phyloP scores from a whole-genome alignment of 2,329 filamentous ascomycete species.

The Cercospora sp. region DNA sequence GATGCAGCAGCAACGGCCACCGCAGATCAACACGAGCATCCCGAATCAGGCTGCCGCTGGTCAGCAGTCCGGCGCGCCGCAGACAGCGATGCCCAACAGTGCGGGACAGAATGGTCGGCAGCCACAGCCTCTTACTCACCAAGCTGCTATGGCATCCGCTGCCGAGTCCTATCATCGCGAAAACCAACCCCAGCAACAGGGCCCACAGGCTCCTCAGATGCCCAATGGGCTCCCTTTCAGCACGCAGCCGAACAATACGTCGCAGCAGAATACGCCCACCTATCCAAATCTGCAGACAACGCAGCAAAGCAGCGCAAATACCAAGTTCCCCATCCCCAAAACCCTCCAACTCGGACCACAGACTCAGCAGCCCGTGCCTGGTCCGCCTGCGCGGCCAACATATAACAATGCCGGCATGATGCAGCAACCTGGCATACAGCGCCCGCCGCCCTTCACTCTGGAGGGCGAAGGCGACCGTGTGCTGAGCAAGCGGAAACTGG shows the following conservation, averaged over 20 bases:
- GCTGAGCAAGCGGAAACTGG: slow-evolving; percentile 95
- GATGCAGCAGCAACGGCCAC: slow-evolving; percentile 24
- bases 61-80: slow-evolving; percentile 24
- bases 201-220: slow-evolving; percentile 24
- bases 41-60: slow-evolving; percentile 27
- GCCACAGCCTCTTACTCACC: slow-evolving; percentile 44
- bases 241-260: slow-evolving; percentile 23
- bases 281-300: slow-evolving; percentile 31
- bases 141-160: slow-evolving; percentile 47
- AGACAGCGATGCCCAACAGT: slow-evolving; percentile 25
- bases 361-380: slow-evolving; percentile 70
- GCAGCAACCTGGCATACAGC: slow-evolving; percentile 80
- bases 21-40: slow-evolving; percentile 20
- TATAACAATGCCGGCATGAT: slow-evolving; percentile 82
- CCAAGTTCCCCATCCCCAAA: slow-evolving; percentile 82
- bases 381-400: slow-evolving; percentile 76
- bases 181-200: slow-evolving; percentile 24
- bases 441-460: slow-evolving; percentile 78
- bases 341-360: slow-evolving; percentile 71
- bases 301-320: slow-evolving; percentile 44
- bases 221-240: slow-evolving; percentile 32
- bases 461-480: slow-evolving; percentile 91
- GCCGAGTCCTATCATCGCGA: slow-evolving; percentile 20
- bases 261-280: slow-evolving; percentile 30
- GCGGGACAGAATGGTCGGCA: slow-evolving; percentile 27